These are phyloP conservation scores for Candolleomyces efflorescens DNA, from an alignment of 768 basidiomycete species.

Conservation along the genomic window DNA sequence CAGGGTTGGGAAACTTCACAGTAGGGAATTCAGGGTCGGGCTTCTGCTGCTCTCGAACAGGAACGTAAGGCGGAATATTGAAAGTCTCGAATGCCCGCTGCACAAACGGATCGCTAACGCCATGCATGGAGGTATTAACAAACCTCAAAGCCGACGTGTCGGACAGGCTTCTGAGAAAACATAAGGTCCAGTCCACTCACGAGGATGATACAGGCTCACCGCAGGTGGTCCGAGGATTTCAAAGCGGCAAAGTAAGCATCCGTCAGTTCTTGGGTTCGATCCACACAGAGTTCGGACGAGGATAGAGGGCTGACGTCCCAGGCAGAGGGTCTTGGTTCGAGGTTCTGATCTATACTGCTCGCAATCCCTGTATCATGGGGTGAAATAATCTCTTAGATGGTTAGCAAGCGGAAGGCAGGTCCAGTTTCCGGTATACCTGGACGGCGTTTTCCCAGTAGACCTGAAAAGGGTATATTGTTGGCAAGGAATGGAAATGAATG, in stretches of 20 bases:
- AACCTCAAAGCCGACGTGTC: slow-evolving; percentile 43
- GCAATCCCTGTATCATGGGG: slow-evolving; percentile 84
- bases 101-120: slow-evolving; percentile 71
- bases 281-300: slow-evolving; percentile 42
- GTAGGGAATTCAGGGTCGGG: slow-evolving; percentile 88
- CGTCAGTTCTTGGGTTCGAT: slow-evolving; percentile 57
- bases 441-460: slow-evolving; percentile 91
- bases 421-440: slow-evolving; percentile 42
- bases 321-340: slow-evolving; percentile 39
- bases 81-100: slow-evolving; percentile 51
- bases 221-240: slow-evolving; percentile 17
- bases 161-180: slow-evolving; percentile 23
- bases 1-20: slow-evolving; percentile 83
- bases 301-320: slow-evolving; percentile 35
- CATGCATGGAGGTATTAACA: slow-evolving; percentile 90
- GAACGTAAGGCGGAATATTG: slow-evolving; percentile 54
- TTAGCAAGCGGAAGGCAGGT: background rate
- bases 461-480: slow-evolving; percentile 28
- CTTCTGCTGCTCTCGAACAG: slow-evolving; percentile 60
- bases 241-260: slow-evolving; percentile 52
- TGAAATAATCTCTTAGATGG: slow-evolving; percentile 59
- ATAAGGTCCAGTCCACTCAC: background rate
- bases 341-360: slow-evolving; percentile 53
- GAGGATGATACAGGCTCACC: slow-evolving; percentile 15
- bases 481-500: background rate